Conservation (phyloP, 2,329 filamentous ascomycete genomes). For the Talaromyces sp. region DNA sequence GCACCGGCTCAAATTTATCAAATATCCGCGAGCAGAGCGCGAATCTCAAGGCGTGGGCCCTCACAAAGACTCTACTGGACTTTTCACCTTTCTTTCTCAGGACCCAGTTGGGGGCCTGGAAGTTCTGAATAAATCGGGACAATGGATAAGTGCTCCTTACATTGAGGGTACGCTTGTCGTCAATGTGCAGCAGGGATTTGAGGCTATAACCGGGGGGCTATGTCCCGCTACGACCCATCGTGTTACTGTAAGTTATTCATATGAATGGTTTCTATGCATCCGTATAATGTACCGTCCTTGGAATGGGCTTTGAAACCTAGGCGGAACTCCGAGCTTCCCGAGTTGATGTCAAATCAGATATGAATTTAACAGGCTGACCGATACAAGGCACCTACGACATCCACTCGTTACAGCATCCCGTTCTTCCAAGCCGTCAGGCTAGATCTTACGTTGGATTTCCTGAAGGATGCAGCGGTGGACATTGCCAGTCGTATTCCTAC, state of each 20-base stretch:
- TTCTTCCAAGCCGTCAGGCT: slow-evolving; percentile 55
- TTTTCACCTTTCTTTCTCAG: slow-evolving; percentile 63
- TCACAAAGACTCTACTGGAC: slow-evolving; percentile 61
- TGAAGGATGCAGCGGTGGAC: slow-evolving; percentile 31
- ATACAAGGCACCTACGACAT: slow-evolving; percentile 38
- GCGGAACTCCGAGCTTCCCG: background rate
- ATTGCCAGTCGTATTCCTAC: slow-evolving; percentile 31
- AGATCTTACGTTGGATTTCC: slow-evolving; percentile 47
- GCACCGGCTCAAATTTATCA: slow-evolving; percentile 58
- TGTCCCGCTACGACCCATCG: slow-evolving; percentile 48
- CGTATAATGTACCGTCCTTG: too few species aligned
- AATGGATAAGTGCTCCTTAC: slow-evolving; percentile 37
- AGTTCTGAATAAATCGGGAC: slow-evolving; percentile 38
- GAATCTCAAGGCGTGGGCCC: slow-evolving; percentile 55
- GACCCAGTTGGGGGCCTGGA: slow-evolving; percentile 10
- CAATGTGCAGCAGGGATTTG: slow-evolving; percentile 47
- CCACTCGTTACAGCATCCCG: slow-evolving; percentile 46
- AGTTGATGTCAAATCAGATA: background rate
- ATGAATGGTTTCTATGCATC: background rate
- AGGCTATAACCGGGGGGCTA: slow-evolving; percentile 47
- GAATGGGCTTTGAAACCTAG: background rate
- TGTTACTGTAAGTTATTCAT: slow-evolving; percentile 37
- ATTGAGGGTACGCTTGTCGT: slow-evolving; percentile 45
- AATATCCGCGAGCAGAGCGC: slow-evolving; percentile 43
- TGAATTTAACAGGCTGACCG: background rate